Evolutionary conservation across 495 filamentous ascomycete species (phyloP).

Genomic region (Penicillium coprophilum): DNA sequence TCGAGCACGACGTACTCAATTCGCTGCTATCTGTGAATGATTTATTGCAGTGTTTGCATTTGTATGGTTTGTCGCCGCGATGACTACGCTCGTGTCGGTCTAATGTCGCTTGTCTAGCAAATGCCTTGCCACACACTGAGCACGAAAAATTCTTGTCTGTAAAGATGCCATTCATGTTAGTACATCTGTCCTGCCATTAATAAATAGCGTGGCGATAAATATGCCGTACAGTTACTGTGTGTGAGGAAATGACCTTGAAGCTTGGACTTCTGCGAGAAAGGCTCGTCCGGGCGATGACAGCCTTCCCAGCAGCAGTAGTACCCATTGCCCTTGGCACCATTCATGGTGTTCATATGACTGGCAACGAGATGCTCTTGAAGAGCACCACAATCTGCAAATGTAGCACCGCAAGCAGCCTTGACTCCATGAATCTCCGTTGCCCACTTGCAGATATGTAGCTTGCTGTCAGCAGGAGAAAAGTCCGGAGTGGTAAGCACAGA

Average conservation of each 20-base stretch:
- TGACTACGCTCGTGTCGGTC: slow-evolving; percentile 55
- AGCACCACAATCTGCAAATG: slow-evolving; percentile 35
- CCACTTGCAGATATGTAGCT: slow-evolving; percentile 44
- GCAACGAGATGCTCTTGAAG: slow-evolving; percentile 47
- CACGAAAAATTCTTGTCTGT: slow-evolving; percentile 49
- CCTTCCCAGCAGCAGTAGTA: slow-evolving; percentile 52
- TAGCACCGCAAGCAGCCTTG: slow-evolving; percentile 35
- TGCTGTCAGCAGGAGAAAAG: slow-evolving; percentile 35
- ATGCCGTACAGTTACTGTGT: slow-evolving; percentile 46
- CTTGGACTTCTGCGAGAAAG: slow-evolving; percentile 52
- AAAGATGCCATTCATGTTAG: slow-evolving; percentile 10
- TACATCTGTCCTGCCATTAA: not conserved
- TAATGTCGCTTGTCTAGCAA: slow-evolving; percentile 48
- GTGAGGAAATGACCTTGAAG: slow-evolving; percentile 51
- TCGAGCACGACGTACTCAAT: slow-evolving; percentile 38
- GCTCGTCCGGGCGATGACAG: slow-evolving; percentile 46
- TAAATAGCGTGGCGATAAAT: not conserved
- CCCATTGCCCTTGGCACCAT: slow-evolving; percentile 46
- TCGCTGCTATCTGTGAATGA: slow-evolving; percentile 52
- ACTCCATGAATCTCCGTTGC: slow-evolving; percentile 29
- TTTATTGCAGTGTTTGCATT: slow-evolving; percentile 46
- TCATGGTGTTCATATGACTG: slow-evolving; percentile 41
- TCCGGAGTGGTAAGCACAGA: slow-evolving; percentile 45
- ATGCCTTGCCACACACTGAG: slow-evolving; percentile 48
- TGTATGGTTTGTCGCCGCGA: slow-evolving; percentile 52